Evolutionary conservation across 1,284 basidiomycete species (phyloP).

Genomic region (Cutaneotrichosporon sp.): DNA sequence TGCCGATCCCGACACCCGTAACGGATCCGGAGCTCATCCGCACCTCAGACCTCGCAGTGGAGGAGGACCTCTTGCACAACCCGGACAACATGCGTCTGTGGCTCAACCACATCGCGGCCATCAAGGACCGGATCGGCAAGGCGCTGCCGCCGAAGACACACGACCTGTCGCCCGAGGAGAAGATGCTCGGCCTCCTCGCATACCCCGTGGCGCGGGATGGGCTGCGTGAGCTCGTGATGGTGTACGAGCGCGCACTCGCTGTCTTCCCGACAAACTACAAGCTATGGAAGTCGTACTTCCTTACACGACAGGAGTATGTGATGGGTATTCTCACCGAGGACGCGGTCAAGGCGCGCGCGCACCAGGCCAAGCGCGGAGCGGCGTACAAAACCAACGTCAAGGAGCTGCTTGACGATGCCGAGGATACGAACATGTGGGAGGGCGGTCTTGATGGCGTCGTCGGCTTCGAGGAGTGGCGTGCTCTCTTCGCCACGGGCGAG

Average conservation of each 20-base stretch:
- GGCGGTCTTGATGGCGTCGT: slow-evolving; percentile 80
- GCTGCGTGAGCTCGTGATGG: slow-evolving; percentile 78
- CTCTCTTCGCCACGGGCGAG: slow-evolving; percentile 83
- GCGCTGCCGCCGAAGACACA: slow-evolving; percentile 55
- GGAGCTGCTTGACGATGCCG: slow-evolving; percentile 81
- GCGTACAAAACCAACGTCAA: slow-evolving; percentile 78
- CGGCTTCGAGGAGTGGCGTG: slow-evolving; percentile 93
- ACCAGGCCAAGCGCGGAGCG: slow-evolving; percentile 70
- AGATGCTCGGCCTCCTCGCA: slow-evolving; percentile 60
- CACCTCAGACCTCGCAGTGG: slow-evolving; percentile 74
- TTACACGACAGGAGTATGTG: slow-evolving; percentile 79
- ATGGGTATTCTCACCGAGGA: slow-evolving; percentile 62
- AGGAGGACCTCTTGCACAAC: slow-evolving; percentile 94
- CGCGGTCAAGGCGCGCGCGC: slow-evolving; percentile 52
- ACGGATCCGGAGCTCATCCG: slow-evolving; percentile 75
- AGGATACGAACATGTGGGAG: slow-evolving; percentile 82
- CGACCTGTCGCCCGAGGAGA: slow-evolving; percentile 41
- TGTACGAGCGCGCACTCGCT: slow-evolving; percentile 87
- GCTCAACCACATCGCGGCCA: slow-evolving; percentile 79
- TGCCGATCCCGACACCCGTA: slow-evolving; percentile 76
- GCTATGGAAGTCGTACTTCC: slow-evolving; percentile 90
- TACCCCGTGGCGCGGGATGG: slow-evolving; percentile 69
- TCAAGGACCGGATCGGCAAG: slow-evolving; percentile 66
- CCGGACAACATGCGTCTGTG: slow-evolving; percentile 87
- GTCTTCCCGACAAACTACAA: slow-evolving; percentile 90